phyloP scores from a whole-genome alignment of 2,329 filamentous ascomycete genomes.

The Cercospora zeina region DNA sequence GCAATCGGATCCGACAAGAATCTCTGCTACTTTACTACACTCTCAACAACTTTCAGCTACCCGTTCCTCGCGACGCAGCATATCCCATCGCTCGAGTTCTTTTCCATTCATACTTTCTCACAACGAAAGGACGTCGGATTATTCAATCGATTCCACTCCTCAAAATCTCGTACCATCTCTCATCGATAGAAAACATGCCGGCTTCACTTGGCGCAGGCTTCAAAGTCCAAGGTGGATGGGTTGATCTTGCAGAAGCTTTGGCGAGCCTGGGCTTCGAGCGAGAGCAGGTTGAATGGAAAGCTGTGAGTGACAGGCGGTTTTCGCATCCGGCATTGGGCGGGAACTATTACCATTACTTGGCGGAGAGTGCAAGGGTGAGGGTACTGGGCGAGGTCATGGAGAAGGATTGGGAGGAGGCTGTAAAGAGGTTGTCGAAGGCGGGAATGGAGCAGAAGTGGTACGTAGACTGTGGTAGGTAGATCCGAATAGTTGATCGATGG shows the following conservation, averaged over 20 bases:
- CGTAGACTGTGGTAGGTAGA: background rate
- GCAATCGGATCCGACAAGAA: constrained; percentile 29
- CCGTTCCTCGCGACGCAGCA: constrained; percentile 11
- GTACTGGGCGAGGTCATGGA: constrained; percentile 8
- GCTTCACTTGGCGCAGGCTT: background rate
- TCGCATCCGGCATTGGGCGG: constrained; percentile 13
- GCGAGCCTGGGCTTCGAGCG: constrained; percentile 10
- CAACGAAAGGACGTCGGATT: background rate
- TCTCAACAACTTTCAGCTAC: constrained; percentile 30
- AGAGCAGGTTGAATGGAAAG: constrained; percentile 18
- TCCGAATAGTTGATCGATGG: background rate
- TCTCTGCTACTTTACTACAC: constrained; percentile 27
- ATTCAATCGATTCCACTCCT: constrained; percentile 9
- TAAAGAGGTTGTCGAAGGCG: background rate
- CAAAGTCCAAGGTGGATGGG: constrained; percentile 13
- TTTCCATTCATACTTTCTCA: background rate
- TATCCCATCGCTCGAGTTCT: background rate
- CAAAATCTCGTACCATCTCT: constrained; percentile 16
- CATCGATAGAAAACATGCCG: constrained; percentile 18
- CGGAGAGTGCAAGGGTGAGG: constrained; percentile 19
- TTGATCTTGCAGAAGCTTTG: constrained; percentile 9
- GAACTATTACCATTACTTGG: constrained; percentile 22
- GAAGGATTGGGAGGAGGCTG: constrained; percentile 18
- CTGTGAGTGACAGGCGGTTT: constrained; percentile 13
- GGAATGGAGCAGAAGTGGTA: background rate